A percentile compares a stretch with the other conserved stretches of the same genome.
These are phyloP conservation scores for Debaryomyces hansenii DNA, from an alignment of 805 yeast genomes.

Conservation along the genomic window DNA sequence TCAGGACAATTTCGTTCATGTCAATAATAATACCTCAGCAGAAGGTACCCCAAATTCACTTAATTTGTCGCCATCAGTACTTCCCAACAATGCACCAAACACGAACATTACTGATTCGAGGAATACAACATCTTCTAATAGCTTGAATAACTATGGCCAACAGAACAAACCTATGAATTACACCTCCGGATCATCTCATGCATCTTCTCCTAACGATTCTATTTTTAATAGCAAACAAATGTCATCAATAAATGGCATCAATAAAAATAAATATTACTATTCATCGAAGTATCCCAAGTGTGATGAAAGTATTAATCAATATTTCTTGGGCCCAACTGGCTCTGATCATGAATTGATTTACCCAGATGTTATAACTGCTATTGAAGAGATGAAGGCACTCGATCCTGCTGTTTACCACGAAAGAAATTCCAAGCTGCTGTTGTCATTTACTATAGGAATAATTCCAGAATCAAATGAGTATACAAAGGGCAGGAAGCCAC, in stretches of 20 bases:
- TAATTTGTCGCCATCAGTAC: slow-evolving; percentile 35
- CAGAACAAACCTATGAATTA: slow-evolving; percentile 21
- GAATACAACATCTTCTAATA: background rate
- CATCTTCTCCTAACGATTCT: slow-evolving; percentile 13
- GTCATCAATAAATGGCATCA: background rate
- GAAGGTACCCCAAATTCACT: slow-evolving; percentile 40
- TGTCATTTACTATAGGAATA: slow-evolving; percentile 51
- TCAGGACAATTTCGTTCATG: slow-evolving; percentile 42
- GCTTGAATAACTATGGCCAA: background rate
- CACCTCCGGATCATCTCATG: slow-evolving; percentile 14
- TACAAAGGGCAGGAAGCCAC: slow-evolving; percentile 15
- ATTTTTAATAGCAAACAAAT: slow-evolving; percentile 3
- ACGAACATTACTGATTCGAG: background rate
- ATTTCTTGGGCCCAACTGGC: slow-evolving; percentile 56
- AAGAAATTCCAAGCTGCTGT: slow-evolving; percentile 38
- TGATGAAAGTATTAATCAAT: slow-evolving; percentile 65
- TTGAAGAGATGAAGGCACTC: slow-evolving; percentile 34
- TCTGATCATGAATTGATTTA: slow-evolving; percentile 44
- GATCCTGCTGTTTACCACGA: slow-evolving; percentile 44
- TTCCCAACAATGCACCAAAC: slow-evolving; percentile 24
- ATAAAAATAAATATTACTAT: slow-evolving; percentile 10
- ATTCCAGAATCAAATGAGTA: slow-evolving; percentile 34
- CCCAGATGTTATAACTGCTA: slow-evolving; percentile 58
- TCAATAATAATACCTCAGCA: slow-evolving; percentile 16
- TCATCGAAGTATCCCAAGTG: slow-evolving; percentile 40